Percentiles rank a stretch among this genome's conserved stretches.
These are phyloP conservation scores for Paramecium tetraurelia DNA, from an alignment of 73 alveolate species.

Conservation along the genomic window DNA sequence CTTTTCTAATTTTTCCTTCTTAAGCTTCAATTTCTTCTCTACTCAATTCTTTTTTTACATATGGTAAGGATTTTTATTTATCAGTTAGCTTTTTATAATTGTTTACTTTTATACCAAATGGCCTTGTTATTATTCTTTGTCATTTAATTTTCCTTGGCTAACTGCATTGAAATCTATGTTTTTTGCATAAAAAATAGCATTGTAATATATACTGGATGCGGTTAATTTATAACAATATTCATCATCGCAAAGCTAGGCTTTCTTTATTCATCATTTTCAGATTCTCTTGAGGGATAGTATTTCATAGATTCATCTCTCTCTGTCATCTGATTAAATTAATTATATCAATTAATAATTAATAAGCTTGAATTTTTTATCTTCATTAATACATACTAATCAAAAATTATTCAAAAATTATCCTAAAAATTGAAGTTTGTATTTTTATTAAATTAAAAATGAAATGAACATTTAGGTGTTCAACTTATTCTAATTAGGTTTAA, in stretches of 20 bases:
- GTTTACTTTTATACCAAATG: background rate
- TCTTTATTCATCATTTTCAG: background rate
- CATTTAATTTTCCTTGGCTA: background rate
- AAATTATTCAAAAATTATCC: no score
- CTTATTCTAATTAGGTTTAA: no score
- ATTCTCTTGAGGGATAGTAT: background rate
- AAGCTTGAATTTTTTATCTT: background rate
- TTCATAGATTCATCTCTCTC: background rate
- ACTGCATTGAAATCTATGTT: background rate
- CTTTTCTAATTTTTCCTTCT: background rate
- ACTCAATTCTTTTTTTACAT: background rate
- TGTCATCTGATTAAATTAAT: background rate
- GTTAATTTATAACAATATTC: background rate
- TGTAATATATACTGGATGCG: slow-evolving; percentile 1
- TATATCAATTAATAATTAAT: background rate
- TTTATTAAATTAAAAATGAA: no score
- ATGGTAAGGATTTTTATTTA: background rate
- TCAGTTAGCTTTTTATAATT: background rate
- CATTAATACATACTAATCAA: no score
- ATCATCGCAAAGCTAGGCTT: background rate
- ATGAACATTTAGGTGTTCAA: no score
- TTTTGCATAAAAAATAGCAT: background rate
- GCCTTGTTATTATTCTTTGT: background rate
- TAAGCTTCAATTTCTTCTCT: background rate
- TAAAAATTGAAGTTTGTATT: no score